Evolutionary conservation across 192 early-diverging fungal genomes (phyloP).

Genomic region (Coemansia sp.): DNA sequence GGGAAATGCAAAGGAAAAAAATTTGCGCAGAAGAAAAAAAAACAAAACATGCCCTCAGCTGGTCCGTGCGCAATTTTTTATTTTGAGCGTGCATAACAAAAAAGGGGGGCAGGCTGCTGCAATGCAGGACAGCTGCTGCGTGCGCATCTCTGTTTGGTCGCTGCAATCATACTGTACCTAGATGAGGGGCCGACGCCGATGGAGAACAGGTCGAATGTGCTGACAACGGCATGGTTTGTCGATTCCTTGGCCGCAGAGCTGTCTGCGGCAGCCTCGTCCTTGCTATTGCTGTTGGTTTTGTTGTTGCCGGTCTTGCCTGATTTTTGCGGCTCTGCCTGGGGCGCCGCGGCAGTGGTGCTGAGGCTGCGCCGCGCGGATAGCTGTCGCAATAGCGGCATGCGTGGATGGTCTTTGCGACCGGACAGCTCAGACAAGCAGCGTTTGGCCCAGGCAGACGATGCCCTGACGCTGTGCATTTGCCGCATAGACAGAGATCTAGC

Average conservation of each 20-base stretch:
- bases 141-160: not conserved
- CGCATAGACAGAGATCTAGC: slow-evolving; percentile 7
- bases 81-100: not conserved
- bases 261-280: slow-evolving; percentile 10
- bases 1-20: not conserved
- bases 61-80: slow-evolving; percentile 32
- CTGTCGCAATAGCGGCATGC: not conserved
- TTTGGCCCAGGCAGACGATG: not conserved
- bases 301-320: slow-evolving; percentile 18
- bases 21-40: not conserved
- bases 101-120: slow-evolving; percentile 3
- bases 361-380: slow-evolving; percentile 13
- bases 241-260: slow-evolving; percentile 35
- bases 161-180: slow-evolving; percentile 28
- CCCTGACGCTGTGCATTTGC: not conserved
- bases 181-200: slow-evolving; percentile 95
- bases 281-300: slow-evolving; percentile 4
- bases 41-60: slow-evolving; percentile 9
- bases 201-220: slow-evolving; percentile 92
- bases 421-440: not conserved
- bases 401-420: not conserved
- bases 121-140: not conserved
- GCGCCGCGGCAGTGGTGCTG: slow-evolving; percentile 26
- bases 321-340: slow-evolving; percentile 35
- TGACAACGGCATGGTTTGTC: slow-evolving; percentile 79